phyloP scores from a whole-genome alignment of 2,329 filamentous ascomycete species.

The Exophiala mesophila region DNA sequence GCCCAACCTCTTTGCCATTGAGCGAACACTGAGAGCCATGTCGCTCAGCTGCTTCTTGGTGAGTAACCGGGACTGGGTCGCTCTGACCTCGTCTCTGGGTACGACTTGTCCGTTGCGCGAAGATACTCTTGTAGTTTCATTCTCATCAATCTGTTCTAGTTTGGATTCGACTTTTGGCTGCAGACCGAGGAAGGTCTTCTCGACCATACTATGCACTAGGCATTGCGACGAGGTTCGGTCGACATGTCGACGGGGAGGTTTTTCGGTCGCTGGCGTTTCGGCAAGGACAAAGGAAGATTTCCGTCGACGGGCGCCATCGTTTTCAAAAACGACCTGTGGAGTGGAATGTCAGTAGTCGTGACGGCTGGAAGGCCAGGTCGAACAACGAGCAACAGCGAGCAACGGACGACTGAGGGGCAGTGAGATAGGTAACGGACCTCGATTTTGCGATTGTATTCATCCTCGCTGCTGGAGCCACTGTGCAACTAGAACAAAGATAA shows the following conservation, averaged over 20 bases:
- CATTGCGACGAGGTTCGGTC: conserved; percentile 49
- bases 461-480: conserved; percentile 32
- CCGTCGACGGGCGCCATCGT: conserved; percentile 49
- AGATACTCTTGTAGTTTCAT: conserved; percentile 14
- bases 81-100: conserved; percentile 34
- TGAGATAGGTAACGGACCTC: conserved; percentile 5
- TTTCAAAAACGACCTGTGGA: conserved; percentile 54
- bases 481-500: conserved; percentile 26
- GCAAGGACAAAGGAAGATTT: conserved; percentile 54
- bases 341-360: background rate
- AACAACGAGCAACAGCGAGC: too few relatives aligned
- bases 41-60: conserved; percentile 94
- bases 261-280: conserved; percentile 15
- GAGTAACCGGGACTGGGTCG: conserved; percentile 65
- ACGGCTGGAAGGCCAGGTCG: too few relatives aligned
- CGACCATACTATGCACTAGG: conserved; percentile 58
- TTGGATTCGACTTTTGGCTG: conserved; percentile 21
- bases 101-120: conserved; percentile 14
- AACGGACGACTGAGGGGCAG: too few relatives aligned
- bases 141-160: conserved; percentile 23
- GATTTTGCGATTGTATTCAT: conserved; percentile 35
- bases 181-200: conserved; percentile 30
- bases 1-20: conserved; percentile 79
- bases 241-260: conserved; percentile 35
- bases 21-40: conserved; percentile 93